Evolutionary conservation across 306 rosid species (phyloP).

Genomic region (peach (Prunus persica)): DNA sequence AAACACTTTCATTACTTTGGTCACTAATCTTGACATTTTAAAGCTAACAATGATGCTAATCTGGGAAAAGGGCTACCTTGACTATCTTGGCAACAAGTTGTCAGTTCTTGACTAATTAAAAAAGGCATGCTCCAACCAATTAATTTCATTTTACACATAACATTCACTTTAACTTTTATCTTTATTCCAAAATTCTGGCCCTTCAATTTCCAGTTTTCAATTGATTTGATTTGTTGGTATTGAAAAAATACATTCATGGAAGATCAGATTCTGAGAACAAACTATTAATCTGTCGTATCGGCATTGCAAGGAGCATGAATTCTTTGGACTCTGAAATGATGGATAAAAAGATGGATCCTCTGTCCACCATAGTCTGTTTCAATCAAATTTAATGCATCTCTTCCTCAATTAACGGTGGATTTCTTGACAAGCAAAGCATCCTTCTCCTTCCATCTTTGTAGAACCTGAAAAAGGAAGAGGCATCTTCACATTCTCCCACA

Average conservation of each 20-base stretch:
- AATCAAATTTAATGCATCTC: neutral
- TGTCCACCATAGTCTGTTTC: neutral
- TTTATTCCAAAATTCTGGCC: neutral
- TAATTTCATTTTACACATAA: neutral
- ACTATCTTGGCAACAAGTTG: neutral
- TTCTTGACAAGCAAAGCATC: slow-evolving; percentile 54
- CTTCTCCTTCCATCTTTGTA: slow-evolving; percentile 22
- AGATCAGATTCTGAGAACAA: slow-evolving; percentile 1
- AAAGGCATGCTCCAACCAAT: neutral
- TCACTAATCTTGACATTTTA: slow-evolving; percentile 16
- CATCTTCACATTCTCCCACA: slow-evolving; percentile 35
- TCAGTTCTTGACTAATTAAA: neutral
- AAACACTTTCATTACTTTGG: neutral
- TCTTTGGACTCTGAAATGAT: slow-evolving; percentile 2
- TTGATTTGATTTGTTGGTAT: neutral
- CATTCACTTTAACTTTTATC: neutral
- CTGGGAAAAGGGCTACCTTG: slow-evolving; percentile 1
- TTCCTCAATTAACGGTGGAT: slow-evolving; percentile 31
- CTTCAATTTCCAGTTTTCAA: neutral
- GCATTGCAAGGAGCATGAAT: neutral
- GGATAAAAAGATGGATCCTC: neutral
- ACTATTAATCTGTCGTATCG: neutral
- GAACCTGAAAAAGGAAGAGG: slow-evolving; percentile 17
- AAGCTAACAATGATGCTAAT: slow-evolving; percentile 18
- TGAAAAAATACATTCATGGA: neutral